Percentiles rank a stretch among this genome's conserved stretches.
Evolutionary conservation across 306 rosid species (phyloP).

Genomic region (Canavalia ensiformis): DNA sequence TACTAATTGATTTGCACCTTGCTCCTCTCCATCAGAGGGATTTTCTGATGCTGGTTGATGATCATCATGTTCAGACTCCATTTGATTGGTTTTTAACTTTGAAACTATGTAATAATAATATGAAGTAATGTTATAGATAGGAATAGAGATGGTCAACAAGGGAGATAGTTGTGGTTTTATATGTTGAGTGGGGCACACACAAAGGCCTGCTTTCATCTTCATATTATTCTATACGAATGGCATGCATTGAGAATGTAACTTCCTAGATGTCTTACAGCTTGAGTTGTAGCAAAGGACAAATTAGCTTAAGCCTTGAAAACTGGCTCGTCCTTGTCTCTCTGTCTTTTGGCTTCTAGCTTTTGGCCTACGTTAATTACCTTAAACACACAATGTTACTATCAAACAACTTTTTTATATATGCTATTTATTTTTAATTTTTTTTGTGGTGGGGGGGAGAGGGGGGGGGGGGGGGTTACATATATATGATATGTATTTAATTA

Average conservation of each 20-base stretch:
- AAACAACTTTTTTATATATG: background rate
- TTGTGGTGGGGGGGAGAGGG: too few species aligned
- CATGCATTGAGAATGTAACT: slow-evolving; percentile 48
- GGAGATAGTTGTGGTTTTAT: slow-evolving; percentile 27
- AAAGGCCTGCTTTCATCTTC: slow-evolving; percentile 58
- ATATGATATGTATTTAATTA: background rate
- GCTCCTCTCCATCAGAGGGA: slow-evolving; percentile 40
- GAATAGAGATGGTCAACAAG: slow-evolving; percentile 47
- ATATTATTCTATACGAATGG: slow-evolving; percentile 43
- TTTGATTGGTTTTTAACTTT: slow-evolving; percentile 31
- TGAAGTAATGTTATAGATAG: background rate
- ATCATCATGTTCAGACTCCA: slow-evolving; percentile 55
- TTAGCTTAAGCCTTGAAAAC: slow-evolving; percentile 23
- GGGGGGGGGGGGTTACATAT: too few species aligned
- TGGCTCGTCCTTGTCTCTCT: slow-evolving; percentile 39
- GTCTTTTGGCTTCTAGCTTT: slow-evolving; percentile 41
- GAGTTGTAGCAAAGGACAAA: slow-evolving; percentile 61
- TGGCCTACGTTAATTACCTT: slow-evolving; percentile 17
- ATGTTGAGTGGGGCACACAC: slow-evolving; percentile 32
- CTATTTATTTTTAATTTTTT: too few species aligned
- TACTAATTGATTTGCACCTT: slow-evolving; percentile 37
- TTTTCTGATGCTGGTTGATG: slow-evolving; percentile 40
- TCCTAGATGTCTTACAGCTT: slow-evolving; percentile 43
- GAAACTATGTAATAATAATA: background rate
- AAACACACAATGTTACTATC: slow-evolving; percentile 43